Evolutionary conservation across 83 land plant genomes (phyloP), one percentile per base, ranked within the genome.

Genomic region (Diphasiastrum complanatum): DNA sequence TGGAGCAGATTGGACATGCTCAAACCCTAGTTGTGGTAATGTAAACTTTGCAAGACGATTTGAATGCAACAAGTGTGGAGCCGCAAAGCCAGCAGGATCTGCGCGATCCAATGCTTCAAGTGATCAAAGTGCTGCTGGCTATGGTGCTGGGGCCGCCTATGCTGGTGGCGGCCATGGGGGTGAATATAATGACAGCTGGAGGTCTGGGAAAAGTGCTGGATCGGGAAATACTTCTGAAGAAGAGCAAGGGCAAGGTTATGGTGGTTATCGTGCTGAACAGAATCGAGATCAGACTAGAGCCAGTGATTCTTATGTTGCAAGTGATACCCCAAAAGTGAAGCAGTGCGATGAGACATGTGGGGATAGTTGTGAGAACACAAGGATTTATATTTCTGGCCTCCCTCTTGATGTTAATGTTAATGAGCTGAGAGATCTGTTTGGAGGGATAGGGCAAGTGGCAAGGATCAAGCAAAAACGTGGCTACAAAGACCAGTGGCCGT

Each of bases 401-500:
- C 99, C 99, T 8, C 83, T 86, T 18, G 93, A 95, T 80, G 85
- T 86, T 2, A 83, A 85, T 25, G 61, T 56, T 45, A 93, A 95
- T 35, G 99, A 95, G 72, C 74, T 95, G 23, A 59, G 77, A 29
- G 92, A 89, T 3, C 83, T 95, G 0, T 95, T 95, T 74, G 99
- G 99, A 11, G 93, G 97, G 53, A 95, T 95, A 75, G 99, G 99
- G 20, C 85, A 76, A 87, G 93, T 95, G 51, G 99, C 86, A 63
- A 78, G 93, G 63, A 83, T 95, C 27, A 95, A 95, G 64, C 97
- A 95, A 49, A 95, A 89, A 63, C 79, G 97, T 1, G 99, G 99
- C 11, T 95, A 95, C 64, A 95, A 95, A 55, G 99, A 95, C 52
- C 99, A 95, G 64, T 95, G 99, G 99, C 99, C 99, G 0, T 95